These are phyloP conservation scores for Schizosaccharomyces octosporus DNA, from an alignment of 805 yeast species.

Conservation along the genomic window DNA sequence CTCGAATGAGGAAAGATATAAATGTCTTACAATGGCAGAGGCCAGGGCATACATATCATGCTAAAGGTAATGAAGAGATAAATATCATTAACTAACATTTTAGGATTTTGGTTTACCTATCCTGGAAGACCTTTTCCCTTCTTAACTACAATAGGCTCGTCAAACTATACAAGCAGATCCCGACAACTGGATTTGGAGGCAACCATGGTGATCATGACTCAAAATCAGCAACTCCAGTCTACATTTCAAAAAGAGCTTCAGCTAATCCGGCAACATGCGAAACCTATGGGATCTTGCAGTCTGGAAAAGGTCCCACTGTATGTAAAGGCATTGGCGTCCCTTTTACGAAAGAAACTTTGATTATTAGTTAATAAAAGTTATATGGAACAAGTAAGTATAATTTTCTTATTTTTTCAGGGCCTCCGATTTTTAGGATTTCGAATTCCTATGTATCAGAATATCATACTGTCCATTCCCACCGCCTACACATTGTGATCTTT, in stretches of 20 bases:
- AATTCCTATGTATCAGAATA: too few species aligned
- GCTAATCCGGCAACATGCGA: background rate
- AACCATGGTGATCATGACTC: slow-evolving; percentile 58
- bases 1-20: slow-evolving; percentile 17
- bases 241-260: background rate
- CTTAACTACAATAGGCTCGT: slow-evolving; percentile 67
- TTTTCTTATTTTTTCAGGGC: too few species aligned
- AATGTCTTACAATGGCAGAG: slow-evolving; percentile 50
- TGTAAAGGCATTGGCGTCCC: background rate
- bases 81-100: background rate
- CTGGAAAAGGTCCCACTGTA: background rate
- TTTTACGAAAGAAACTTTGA: background rate
- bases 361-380: background rate
- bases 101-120: background rate
- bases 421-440: too few species aligned
- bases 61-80: slow-evolving; percentile 34
- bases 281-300: background rate
- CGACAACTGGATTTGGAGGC: slow-evolving; percentile 72
- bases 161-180: slow-evolving; percentile 79
- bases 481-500: too few species aligned
- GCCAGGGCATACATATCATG: slow-evolving; percentile 92
- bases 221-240: slow-evolving; percentile 24
- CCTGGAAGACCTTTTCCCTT: slow-evolving; percentile 22
- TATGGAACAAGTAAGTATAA: background rate
- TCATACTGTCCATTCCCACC: too few species aligned